phyloP scores from a whole-genome alignment of 1,284 basidiomycete genomes.

The Baeospora myosura region DNA sequence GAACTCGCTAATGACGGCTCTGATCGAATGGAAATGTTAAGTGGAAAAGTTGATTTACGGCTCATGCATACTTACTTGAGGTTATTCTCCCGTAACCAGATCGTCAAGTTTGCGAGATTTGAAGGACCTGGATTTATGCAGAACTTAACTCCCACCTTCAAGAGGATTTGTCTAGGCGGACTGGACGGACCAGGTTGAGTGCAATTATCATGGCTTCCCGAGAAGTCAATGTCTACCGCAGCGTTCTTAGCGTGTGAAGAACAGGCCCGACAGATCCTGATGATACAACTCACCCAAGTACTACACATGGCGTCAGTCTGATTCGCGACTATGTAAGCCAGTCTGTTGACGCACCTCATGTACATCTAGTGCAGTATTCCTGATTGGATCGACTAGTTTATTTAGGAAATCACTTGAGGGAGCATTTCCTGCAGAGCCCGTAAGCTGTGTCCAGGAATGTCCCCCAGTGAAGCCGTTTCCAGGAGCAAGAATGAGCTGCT shows the following conservation, averaged over 20 bases:
- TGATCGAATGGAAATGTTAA: slow-evolving; percentile 12
- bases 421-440: slow-evolving; percentile 21
- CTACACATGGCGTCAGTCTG: slow-evolving; percentile 10
- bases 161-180: too few species aligned
- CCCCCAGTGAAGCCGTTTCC: slow-evolving; percentile 41
- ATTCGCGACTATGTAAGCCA: background rate
- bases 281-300: slow-evolving; percentile 22
- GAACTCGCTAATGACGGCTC: slow-evolving; percentile 38
- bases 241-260: background rate
- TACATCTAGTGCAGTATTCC: slow-evolving; percentile 38
- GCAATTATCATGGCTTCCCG: slow-evolving; percentile 34
- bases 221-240: slow-evolving; percentile 34
- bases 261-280: too few species aligned
- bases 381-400: slow-evolving; percentile 31
- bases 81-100: slow-evolving; percentile 35
- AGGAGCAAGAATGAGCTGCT: slow-evolving; percentile 36
- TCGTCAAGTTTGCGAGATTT: slow-evolving; percentile 33
- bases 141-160: background rate
- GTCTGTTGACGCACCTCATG: slow-evolving; percentile 28
- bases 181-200: slow-evolving; percentile 29
- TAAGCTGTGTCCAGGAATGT: slow-evolving; percentile 34
- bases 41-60: too few species aligned
- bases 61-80: slow-evolving; percentile 27
- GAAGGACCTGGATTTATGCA: slow-evolving; percentile 22
- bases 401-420: slow-evolving; percentile 38